Evolutionary conservation across 2,329 filamentous ascomycete genomes (phyloP), one percentile per base, ranked within the genome.

Genomic region (Arthrocladium fulminans): DNA sequence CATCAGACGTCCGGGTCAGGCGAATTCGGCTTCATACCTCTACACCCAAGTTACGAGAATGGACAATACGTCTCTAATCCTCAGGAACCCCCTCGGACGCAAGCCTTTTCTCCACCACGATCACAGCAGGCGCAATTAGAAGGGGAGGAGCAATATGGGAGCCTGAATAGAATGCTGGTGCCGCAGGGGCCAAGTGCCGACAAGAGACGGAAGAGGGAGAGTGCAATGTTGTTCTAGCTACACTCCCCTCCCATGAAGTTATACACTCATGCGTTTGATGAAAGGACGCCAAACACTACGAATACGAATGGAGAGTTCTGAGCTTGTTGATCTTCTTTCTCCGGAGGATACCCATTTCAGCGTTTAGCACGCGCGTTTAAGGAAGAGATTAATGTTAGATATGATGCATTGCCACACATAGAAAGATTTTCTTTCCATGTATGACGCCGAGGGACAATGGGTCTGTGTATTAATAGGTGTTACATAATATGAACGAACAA

Each of bases 1-100:
- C 19, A 56, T 73, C 47, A 72, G 76, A 5, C 74, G 73, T 2
- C 76, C 77, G 53, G 69, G 70, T 73, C 1, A 61, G 49, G 41
- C 22, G 54, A 58, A 22, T 48, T 58, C 13, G 56, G 56, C 15
- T 55, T 58, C 45, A 43, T 50, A 68, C 67, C 40, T 73, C 76
- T 60, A 69, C 77, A 47, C 60, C 62, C 50, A 19, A 53, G 50
- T 9, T 59, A 57, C 43, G 55, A 57, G 29, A 50, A 49, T 3
- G 50, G 55, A 32, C 51, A 57, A 34, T 60, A 61, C 27, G 61
- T 59, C 27, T 52, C 57, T 24, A 61, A 64, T 10, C 59, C 59
- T 20, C 59, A 63, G 32, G 48, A 57, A 23, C 51, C 52, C 10
- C 50, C 55, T 2, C 52, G 25, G 9, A 38, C 45, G 10, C 52